Percentiles rank a stretch among this genome's conserved stretches.
These are phyloP conservation scores for Corymbia calophylla DNA, from an alignment of 441 rosid species.

Conservation along the genomic window DNA sequence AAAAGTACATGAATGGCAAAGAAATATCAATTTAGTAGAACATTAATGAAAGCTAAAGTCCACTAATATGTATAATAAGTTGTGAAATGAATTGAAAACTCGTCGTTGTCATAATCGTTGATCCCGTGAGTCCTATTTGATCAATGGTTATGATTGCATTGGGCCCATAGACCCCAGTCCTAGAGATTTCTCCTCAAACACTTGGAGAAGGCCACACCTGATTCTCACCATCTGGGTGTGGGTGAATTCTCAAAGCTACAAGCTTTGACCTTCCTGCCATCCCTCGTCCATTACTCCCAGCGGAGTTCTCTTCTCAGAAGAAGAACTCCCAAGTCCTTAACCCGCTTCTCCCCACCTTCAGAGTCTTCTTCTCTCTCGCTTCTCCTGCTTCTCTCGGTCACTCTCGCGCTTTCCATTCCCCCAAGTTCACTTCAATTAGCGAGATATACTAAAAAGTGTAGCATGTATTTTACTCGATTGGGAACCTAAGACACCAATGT, in stretches of 20 bases:
- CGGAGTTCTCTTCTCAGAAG: neutral
- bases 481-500: too few species aligned
- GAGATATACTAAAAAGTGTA: too few species aligned
- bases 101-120: neutral
- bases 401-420: neutral
- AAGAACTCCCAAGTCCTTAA: neutral
- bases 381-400: neutral
- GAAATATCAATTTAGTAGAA: neutral
- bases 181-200: fast-evolving
- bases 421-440: neutral
- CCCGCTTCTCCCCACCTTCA: neutral
- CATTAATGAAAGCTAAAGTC: neutral
- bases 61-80: neutral
- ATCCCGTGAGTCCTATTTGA: fast-evolving
- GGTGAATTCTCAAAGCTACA: neutral
- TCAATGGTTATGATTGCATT: neutral
- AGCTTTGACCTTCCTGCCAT: neutral
- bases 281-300: neutral
- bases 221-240: neutral
- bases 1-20: neutral
- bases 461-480: too few species aligned
- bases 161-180: neutral
- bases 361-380: neutral
- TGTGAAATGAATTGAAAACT: neutral
- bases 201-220: neutral